Conservation (phyloP, 2,329 filamentous ascomycete genomes). For the Hymenoscyphus infarciens region DNA sequence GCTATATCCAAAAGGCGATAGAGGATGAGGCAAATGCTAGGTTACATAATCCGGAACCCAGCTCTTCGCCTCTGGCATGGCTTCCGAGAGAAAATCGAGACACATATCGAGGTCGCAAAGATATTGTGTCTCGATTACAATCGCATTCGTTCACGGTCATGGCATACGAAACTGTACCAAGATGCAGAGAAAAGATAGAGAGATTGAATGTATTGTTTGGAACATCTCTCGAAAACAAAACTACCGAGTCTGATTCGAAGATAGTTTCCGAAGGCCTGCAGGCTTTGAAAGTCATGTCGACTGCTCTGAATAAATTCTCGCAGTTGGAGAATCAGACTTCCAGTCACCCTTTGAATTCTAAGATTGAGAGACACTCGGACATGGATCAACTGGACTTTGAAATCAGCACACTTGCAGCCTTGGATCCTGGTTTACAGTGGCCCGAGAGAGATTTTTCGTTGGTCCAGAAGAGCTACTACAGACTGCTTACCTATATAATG, state of each 20-base stretch:
- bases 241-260: not conserved
- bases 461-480: slow-evolving; percentile 22
- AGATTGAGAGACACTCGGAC: slow-evolving; percentile 17
- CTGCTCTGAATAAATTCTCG: slow-evolving; percentile 18
- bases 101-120: slow-evolving; percentile 11
- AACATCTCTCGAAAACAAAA: slow-evolving; percentile 13
- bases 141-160: slow-evolving; percentile 21
- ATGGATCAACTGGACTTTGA: slow-evolving; percentile 23
- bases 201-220: slow-evolving; percentile 14
- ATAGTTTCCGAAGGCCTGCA: slow-evolving; percentile 14
- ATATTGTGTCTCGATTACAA: slow-evolving; percentile 7
- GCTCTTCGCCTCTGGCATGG: slow-evolving; percentile 14
- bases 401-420: slow-evolving; percentile 15
- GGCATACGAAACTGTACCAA: slow-evolving; percentile 23
- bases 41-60: slow-evolving; percentile 9
- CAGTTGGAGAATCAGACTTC: slow-evolving; percentile 19
- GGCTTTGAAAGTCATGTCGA: slow-evolving; percentile 17
- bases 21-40: slow-evolving; percentile 17
- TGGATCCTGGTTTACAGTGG: slow-evolving; percentile 14
- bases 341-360: not conserved
- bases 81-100: slow-evolving; percentile 13
- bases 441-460: slow-evolving; percentile 18
- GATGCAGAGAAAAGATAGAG: slow-evolving; percentile 17
- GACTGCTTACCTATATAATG: slow-evolving; percentile 24
- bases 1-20: slow-evolving; percentile 18